A percentile compares a stretch with the other conserved stretches of the same genome.
phyloP scores from a whole-genome alignment of 2,329 filamentous ascomycete genomes.

The Paraconiothyrium sp. region DNA sequence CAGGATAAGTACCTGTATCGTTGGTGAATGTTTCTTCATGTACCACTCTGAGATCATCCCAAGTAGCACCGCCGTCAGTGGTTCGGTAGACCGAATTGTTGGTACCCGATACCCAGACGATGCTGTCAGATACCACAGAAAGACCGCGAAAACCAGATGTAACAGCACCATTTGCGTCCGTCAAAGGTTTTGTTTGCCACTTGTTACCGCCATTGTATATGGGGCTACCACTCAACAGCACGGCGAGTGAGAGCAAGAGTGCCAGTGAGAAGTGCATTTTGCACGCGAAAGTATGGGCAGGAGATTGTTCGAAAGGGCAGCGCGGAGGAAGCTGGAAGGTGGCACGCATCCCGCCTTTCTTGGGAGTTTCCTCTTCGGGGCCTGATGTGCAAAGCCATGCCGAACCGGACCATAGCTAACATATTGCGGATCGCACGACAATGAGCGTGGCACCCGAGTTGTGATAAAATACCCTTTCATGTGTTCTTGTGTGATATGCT shows the following conservation, averaged over 20 bases:
- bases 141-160: conserved; percentile 9
- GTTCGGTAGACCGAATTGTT: conserved; percentile 12
- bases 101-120: conserved; percentile 10
- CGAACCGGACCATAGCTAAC: background rate
- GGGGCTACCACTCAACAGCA: conserved; percentile 1
- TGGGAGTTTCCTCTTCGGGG: background rate
- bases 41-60: background rate
- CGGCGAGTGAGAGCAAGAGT: background rate
- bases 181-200: conserved; percentile 9
- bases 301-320: background rate
- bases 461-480: no score
- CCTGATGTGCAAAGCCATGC: background rate
- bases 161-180: background rate
- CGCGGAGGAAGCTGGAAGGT: conserved; percentile 1
- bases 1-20: conserved; percentile 8
- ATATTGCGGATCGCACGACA: background rate
- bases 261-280: conserved; percentile 1
- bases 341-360: conserved; percentile 2
- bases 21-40: conserved; percentile 12
- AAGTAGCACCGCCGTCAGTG: conserved; percentile 2
- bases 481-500: no score
- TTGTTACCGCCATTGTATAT: background rate
- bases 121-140: background rate
- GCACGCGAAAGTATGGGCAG: background rate
- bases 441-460: no score